phyloP scores from a whole-genome alignment of 805 yeast genomes.

The Ogataea philodendri region DNA sequence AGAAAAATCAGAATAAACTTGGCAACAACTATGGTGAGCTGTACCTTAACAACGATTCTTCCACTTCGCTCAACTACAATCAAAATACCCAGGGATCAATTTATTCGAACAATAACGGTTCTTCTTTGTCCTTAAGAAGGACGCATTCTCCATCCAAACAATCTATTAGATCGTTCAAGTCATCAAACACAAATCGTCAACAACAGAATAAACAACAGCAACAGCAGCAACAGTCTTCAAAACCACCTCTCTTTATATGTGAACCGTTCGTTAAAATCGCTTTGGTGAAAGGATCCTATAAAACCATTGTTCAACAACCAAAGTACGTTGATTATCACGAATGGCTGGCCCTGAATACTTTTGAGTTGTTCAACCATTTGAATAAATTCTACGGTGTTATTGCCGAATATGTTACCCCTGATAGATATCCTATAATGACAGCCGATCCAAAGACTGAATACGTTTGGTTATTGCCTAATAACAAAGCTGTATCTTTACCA shows the following conservation, averaged over 20 bases:
- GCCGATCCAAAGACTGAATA: conserved; percentile 94
- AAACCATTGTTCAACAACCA: conserved; percentile 92
- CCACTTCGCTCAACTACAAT: conserved; percentile 17
- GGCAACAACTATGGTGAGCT: conserved; percentile 27
- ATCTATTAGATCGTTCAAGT: conserved; percentile 35
- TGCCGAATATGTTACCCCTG: conserved; percentile 87
- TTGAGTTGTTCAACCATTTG: conserved; percentile 82
- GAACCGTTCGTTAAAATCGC: conserved; percentile 95
- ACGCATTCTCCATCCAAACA: conserved; percentile 47
- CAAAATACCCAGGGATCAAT: conserved; percentile 23
- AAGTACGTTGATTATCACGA: conserved; percentile 92
- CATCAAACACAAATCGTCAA: conserved; percentile 20
- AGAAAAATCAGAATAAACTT: conserved; percentile 32
- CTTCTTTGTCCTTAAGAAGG: conserved; percentile 47
- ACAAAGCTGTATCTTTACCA: conserved; percentile 81
- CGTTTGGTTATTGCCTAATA: conserved; percentile 71
- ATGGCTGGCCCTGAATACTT: conserved; percentile 92
- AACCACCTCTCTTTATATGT: conserved; percentile 69
- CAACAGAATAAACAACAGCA: conserved; percentile 31
- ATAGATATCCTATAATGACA: conserved; percentile 87
- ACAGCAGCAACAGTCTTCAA: conserved; percentile 19
- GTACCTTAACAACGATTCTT: conserved; percentile 25
- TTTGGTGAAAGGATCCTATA: conserved; percentile 92
- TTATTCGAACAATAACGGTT: conserved; percentile 42
- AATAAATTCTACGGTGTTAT: conserved; percentile 89